Conservation (phyloP, 345 rosid species). For the Euphorbia pulcherrima region DNA sequence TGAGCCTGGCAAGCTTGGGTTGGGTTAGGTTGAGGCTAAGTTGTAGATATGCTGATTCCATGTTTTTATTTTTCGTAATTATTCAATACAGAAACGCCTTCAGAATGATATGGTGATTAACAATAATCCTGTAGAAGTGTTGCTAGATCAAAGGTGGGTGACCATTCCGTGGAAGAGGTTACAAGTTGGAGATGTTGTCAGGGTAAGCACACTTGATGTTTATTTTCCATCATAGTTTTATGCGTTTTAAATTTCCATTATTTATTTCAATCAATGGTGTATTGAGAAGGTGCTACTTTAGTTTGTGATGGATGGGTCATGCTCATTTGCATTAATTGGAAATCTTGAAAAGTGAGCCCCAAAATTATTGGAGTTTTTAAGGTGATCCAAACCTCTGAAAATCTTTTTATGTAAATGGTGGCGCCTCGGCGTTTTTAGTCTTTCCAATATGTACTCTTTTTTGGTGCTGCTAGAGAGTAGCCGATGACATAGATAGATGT, state of each 20-base stretch:
- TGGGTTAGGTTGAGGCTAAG: neutral
- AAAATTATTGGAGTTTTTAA: neutral
- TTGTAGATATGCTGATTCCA: neutral
- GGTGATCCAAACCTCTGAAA: neutral
- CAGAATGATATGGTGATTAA: constrained; percentile 95
- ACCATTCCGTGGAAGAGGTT: constrained; percentile 81
- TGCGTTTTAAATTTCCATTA: neutral
- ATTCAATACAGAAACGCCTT: constrained; percentile 74
- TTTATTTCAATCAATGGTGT: neutral
- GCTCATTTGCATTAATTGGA: neutral
- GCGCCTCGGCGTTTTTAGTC: neutral
- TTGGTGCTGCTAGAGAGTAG: neutral
- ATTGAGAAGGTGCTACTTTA: neutral
- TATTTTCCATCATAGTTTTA: neutral
- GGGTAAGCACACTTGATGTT: constrained; percentile 46
- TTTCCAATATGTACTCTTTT: neutral
- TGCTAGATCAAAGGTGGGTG: constrained; percentile 83
- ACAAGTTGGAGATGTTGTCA: constrained; percentile 95
- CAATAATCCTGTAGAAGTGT: constrained; percentile 67
- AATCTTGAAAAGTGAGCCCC: neutral
- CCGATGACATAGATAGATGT: neutral
- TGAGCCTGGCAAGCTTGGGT: neutral
- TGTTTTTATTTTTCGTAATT: constrained; percentile 14
- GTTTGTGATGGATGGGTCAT: neutral
- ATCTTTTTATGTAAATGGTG: neutral